Evolutionary conservation across 345 rosid genomes (phyloP), one percentile per base, ranked within the genome.

Genomic region (Erodium maritimum): DNA sequence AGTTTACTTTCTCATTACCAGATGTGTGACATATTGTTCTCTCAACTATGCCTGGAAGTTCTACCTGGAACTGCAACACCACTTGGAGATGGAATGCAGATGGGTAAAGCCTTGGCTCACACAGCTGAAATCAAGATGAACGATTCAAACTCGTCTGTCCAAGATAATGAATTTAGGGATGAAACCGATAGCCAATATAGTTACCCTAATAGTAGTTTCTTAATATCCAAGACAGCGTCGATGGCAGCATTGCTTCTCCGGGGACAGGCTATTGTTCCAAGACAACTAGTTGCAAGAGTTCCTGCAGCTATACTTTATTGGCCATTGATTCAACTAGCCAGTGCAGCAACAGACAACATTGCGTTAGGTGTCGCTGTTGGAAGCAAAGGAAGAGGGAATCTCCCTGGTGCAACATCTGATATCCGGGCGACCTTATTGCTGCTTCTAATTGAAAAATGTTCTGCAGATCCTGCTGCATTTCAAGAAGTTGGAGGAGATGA

Each of bases 11-110:
- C 21, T 37, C 22, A 17, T 18, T 59, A 18, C 73, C 86, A 89
- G 99, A 93, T 93, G 99, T 93, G 99, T 67, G 96, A 85, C 75
- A 85, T 93, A 68, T 81, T 89, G 57, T 89, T 93, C 86, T 85
- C 95, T 64, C 99, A 93, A 81, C 61, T 93, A 68, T 85, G 95
- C 86, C 82, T 93, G 76, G 89, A 86, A 89, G 95, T 89, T 71
- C 79, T 75, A 54, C 75, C 80, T 9, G 34, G 82, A 56, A 59
- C 66, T 67, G 66, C 63, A 14, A 65, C 60, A 61, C 68, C 75
- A 58, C 60, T 66, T 33, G 80, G 80, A 42, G 91, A 82, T 62
- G 75, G 77, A 42, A 25, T 54, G n/a, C 75, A 60, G 33, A 25
- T 7, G 7, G 3, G 4, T 25, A 25, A 25, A 25, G 33, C 7